Percentiles rank a stretch among this genome's conserved stretches.
phyloP scores from a whole-genome alignment of 768 basidiomycete species.

The Serendipita sp. region DNA sequence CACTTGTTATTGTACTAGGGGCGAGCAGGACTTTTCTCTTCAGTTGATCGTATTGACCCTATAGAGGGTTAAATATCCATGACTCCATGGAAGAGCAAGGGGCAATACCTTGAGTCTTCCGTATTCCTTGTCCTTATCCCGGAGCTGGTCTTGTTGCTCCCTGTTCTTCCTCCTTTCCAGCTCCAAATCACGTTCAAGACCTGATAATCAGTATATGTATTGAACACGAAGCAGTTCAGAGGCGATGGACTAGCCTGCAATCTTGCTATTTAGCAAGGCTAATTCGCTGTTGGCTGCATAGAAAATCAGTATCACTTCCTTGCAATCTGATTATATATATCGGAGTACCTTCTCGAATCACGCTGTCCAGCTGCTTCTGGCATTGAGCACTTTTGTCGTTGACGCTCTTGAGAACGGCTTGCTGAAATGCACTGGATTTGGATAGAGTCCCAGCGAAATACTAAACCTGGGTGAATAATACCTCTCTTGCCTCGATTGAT shows the following conservation, averaged over 20 bases:
- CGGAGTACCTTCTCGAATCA: conserved; percentile 57
- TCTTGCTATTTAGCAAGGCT: conserved; percentile 48
- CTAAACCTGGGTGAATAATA: conserved; percentile 16
- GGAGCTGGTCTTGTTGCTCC: conserved; percentile 54
- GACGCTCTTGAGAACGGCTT: conserved; percentile 61
- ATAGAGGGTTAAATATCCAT: not conserved
- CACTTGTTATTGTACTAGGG: conserved; percentile 14
- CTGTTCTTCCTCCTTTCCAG: conserved; percentile 56
- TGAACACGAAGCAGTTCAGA: not conserved
- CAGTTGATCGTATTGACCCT: conserved; percentile 68
- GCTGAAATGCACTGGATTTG: conserved; percentile 52
- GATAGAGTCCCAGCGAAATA: conserved; percentile 8
- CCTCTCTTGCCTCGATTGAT: conserved; percentile 79
- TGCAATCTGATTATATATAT: not conserved
- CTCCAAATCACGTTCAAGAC: conserved; percentile 66
- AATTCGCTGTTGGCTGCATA: conserved; percentile 60
- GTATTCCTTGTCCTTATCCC: conserved; percentile 74
- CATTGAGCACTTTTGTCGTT: conserved; percentile 70
- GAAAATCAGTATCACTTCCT: not conserved
- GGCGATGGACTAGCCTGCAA: conserved; percentile 29
- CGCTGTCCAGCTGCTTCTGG: conserved; percentile 74
- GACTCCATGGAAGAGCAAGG: not conserved
- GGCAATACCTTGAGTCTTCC: conserved; percentile 58
- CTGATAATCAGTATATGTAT: conserved; percentile 21
- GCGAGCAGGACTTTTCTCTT: conserved; percentile 65